A percentile compares a stretch with the other conserved stretches of the same genome.
phyloP scores from a whole-genome alignment of 139 green algal species.

The Micromonas commoda region DNA sequence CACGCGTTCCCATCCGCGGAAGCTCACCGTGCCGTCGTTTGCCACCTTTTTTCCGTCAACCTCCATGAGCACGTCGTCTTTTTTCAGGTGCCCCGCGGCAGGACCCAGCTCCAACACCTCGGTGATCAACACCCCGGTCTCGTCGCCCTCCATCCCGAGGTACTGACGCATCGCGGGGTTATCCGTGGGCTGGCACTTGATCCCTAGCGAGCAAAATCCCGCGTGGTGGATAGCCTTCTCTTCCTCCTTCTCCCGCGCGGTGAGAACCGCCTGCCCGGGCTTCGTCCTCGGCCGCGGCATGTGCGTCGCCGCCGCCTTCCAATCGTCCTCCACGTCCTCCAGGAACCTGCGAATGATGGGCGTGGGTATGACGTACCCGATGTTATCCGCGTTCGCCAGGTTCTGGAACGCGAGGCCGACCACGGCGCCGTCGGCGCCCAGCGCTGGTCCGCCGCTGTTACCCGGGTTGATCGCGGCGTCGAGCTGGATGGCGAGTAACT shows the following conservation, averaged over 20 bases:
- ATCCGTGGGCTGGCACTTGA: constrained; percentile 63
- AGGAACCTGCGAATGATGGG: constrained; percentile 41
- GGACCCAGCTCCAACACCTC: constrained; percentile 48
- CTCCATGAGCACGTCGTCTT: constrained; percentile 61
- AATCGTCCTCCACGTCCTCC: constrained; percentile 30
- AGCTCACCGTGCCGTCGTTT: constrained; percentile 47
- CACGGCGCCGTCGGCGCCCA: constrained; percentile 70
- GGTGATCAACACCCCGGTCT: constrained; percentile 63
- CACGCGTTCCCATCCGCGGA: constrained; percentile 61
- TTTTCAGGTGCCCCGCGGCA: constrained; percentile 35
- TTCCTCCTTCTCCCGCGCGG: no score
- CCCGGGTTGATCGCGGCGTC: constrained; percentile 60
- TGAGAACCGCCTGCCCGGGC: no score
- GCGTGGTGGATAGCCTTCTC: no score
- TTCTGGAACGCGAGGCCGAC: constrained; percentile 93
- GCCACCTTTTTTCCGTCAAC: constrained; percentile 60
- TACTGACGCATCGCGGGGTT: constrained; percentile 54
- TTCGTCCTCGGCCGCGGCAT: no score
- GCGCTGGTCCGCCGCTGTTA: constrained; percentile 76
- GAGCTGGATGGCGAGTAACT: constrained; percentile 77
- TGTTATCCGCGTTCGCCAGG: constrained; percentile 73
- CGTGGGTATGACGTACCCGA: constrained; percentile 62
- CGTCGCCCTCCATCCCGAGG: constrained; percentile 47
- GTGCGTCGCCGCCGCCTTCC: no score
- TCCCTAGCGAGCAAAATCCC: constrained; percentile 57